Conservation (phyloP, 1,139 yeast species). For the Yamadazyma conglobata region DNA sequence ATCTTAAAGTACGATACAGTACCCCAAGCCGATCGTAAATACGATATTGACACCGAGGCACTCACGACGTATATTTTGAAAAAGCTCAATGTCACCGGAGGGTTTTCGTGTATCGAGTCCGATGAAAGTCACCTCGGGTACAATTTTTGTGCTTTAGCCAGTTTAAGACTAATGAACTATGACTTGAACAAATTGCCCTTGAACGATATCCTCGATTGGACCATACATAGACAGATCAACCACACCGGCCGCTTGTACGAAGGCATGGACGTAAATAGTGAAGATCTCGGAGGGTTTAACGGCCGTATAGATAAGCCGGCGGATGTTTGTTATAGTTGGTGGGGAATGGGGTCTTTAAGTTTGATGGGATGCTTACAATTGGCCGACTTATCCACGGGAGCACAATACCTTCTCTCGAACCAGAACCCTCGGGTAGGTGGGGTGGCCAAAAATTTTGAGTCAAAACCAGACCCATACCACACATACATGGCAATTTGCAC, state of each 20-base stretch:
- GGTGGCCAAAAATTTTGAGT: slow-evolving; percentile 63
- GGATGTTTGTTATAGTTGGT: slow-evolving; percentile 91
- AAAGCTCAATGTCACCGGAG: slow-evolving; percentile 61
- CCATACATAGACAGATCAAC: slow-evolving; percentile 61
- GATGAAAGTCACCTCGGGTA: slow-evolving; percentile 86
- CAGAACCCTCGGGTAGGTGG: slow-evolving; percentile 77
- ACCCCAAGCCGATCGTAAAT: slow-evolving; percentile 14
- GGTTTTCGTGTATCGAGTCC: slow-evolving; percentile 35
- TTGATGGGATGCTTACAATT: slow-evolving; percentile 34
- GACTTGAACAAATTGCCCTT: slow-evolving; percentile 12
- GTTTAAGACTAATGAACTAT: slow-evolving; percentile 44
- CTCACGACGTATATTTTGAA: slow-evolving; percentile 41
- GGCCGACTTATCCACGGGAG: slow-evolving; percentile 35
- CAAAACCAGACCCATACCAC: slow-evolving; percentile 69
- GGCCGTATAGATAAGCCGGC: slow-evolving; percentile 83
- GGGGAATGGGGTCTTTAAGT: slow-evolving; percentile 68
- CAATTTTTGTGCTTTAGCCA: slow-evolving; percentile 79
- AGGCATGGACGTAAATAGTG: slow-evolving; percentile 29
- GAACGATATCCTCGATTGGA: slow-evolving; percentile 48
- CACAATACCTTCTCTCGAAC: slow-evolving; percentile 53
- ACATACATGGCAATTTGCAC: slow-evolving; percentile 60
- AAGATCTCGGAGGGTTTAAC: slow-evolving; percentile 77
- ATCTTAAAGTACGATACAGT: slow-evolving; percentile 44
- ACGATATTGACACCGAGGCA: slow-evolving; percentile 42
- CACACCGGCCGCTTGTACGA: slow-evolving; percentile 25